phyloP scores from a whole-genome alignment of 306 rosid species.

The Cucumis hystrix region DNA sequence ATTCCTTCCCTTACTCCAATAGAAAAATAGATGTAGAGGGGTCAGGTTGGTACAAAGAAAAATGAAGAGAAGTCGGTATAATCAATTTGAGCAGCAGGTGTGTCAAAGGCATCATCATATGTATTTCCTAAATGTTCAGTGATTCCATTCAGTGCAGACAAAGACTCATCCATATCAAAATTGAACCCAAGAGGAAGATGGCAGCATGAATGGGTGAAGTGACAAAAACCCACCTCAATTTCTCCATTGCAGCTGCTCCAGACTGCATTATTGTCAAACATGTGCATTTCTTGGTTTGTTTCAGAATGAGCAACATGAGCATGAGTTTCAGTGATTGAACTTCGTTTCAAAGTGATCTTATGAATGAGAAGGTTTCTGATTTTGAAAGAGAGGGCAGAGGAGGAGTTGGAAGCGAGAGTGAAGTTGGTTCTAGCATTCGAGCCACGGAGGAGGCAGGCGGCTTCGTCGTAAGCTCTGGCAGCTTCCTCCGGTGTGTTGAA shows the following conservation, averaged over 20 bases:
- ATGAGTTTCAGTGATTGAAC: not conserved
- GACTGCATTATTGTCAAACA: constrained; percentile 29
- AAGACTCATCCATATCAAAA: constrained; percentile 7
- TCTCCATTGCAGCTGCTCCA: constrained; percentile 28
- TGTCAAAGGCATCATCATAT: constrained; percentile 16
- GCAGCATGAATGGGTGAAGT: constrained; percentile 40
- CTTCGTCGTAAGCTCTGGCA: constrained; percentile 79
- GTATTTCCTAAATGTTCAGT: constrained; percentile 13
- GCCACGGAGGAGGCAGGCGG: constrained; percentile 67
- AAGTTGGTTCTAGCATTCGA: constrained; percentile 69
- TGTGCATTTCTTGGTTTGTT: not conserved
- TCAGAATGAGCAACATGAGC: not conserved
- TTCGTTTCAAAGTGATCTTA: constrained; percentile 21
- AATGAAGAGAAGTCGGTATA: not conserved
- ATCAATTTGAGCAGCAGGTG: constrained; percentile 16
- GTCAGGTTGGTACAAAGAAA: not conserved
- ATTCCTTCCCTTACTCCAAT: too few relatives aligned
- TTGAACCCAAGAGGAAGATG: constrained; percentile 18
- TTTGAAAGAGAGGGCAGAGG: constrained; percentile 45
- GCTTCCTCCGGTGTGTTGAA: constrained; percentile 67
- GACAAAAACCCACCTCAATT: constrained; percentile 7
- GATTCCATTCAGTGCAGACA: constrained; percentile 18
- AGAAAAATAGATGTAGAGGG: not conserved
- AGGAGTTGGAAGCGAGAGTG: constrained; percentile 19
- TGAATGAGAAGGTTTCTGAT: constrained; percentile 45